Evolutionary conservation across 129 eudicot species (phyloP).

Genomic region (Ambrosia artemisiifolia): DNA sequence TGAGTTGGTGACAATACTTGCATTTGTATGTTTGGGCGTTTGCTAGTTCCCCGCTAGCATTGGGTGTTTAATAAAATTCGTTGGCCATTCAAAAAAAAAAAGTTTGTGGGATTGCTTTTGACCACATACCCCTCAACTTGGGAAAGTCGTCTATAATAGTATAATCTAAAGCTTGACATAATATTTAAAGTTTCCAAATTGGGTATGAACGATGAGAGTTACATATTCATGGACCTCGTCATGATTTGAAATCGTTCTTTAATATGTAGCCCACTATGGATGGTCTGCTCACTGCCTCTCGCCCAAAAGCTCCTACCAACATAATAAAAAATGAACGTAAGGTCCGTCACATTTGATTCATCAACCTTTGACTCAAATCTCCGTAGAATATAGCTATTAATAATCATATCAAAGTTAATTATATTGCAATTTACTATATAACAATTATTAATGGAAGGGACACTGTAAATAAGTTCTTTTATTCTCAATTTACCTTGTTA

Average conservation of each 20-base stretch:
- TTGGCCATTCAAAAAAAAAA: too few species aligned
- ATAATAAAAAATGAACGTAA: slow-evolving; percentile 9
- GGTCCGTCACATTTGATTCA: background rate
- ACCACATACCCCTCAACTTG: slow-evolving; percentile 14
- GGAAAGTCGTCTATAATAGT: slow-evolving; percentile 10
- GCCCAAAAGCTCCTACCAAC: slow-evolving; percentile 4
- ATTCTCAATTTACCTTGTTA: too few species aligned
- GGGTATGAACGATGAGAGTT: slow-evolving; percentile 24
- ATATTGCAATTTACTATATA: too few species aligned
- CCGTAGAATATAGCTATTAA: background rate
- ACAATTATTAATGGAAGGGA: too few species aligned
- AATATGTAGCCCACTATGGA: slow-evolving; percentile 34
- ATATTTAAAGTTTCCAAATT: slow-evolving; percentile 27
- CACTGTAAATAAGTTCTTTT: too few species aligned
- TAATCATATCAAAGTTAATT: too few species aligned
- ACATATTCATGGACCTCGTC: slow-evolving; percentile 12
- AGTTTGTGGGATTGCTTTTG: background rate
- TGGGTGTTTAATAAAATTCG: too few species aligned
- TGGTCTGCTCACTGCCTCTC: slow-evolving; percentile 31
- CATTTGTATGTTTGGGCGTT: too few species aligned
- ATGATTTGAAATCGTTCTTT: slow-evolving; percentile 22
- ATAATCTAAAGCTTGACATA: background rate
- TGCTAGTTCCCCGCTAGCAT: too few species aligned
- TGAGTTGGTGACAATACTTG: too few species aligned
- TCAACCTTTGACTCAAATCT: slow-evolving; percentile 5